Evolutionary conservation across 257 asterid genomes (phyloP), one percentile per base, ranked within the genome.

Genomic region (Solanum medicagineum): DNA sequence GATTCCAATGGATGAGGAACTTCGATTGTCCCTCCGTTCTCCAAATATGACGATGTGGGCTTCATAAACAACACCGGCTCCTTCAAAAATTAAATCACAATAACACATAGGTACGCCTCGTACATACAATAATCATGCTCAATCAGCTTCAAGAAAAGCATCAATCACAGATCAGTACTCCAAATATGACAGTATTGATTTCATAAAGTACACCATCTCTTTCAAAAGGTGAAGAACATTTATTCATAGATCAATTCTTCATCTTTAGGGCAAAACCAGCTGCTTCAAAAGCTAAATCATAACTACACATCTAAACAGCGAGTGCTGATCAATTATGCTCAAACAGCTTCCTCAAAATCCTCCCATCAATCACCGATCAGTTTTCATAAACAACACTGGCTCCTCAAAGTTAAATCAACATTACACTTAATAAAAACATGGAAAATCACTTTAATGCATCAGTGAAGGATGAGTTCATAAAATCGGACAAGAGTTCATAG

Each of bases 11-110:
- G 92, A 85, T 93, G 91, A 71, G 99, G 99, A 70, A 96, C 93
- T 91, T 94, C 94, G 62, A 96, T 94, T 85, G 81, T 92, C 2
- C 98, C 99, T 84, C 99, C 99, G 75, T 94, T 93, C 86, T 87
- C 92, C 91, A 96, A 84, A 90, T 93, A 96, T 90, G 99, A 96
- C 79, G 97, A 85, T 88, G 99, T 95, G 26, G 99, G 99, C 94
- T 95, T 95, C 94, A 95, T 83, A 90, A 95, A 95, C 92, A 95
- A 91, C 85, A 95, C 98, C 59, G 99, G 99, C 88, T 95, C 99
- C 99, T 59, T 57, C 69, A 81, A 26, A 15, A 15, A 3, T 19
- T 16, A n/a, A 71, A 14, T 24, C 19, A 62, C 7, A 20, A 63
- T 45, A 24, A 60, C 47, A 71, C 51, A 53, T 44, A 73, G 11